A percentile compares a stretch with the other conserved stretches of the same genome.
These are phyloP conservation scores for Excoecaria agallocha DNA, from an alignment of 345 rosid genomes.

Conservation along the genomic window DNA sequence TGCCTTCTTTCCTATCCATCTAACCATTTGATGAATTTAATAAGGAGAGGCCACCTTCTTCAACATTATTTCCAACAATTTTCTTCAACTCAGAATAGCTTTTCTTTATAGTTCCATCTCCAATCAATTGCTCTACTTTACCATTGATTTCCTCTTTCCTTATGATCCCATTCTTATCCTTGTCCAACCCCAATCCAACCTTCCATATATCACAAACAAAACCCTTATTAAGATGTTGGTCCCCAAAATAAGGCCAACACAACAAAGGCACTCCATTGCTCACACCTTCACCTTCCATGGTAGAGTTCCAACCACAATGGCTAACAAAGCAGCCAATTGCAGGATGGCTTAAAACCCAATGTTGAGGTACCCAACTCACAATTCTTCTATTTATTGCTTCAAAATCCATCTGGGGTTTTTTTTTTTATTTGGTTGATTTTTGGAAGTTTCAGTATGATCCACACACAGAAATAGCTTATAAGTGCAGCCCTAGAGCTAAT, in stretches of 20 bases:
- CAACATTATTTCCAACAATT: not conserved
- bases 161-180: not conserved
- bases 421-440: not conserved
- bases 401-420: not conserved
- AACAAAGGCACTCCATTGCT: conserved; percentile 50
- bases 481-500: conserved; percentile 16
- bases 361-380: conserved; percentile 25
- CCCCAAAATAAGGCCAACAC: conserved; percentile 51
- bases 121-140: conserved; percentile 5
- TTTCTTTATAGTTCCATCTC: not conserved
- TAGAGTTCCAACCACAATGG: conserved; percentile 70
- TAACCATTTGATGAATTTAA: conserved; percentile 1
- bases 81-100: not conserved
- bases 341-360: conserved; percentile 24
- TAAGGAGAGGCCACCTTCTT: not conserved
- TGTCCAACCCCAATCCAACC: conserved; percentile 7
- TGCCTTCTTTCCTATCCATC: too few species aligned
- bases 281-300: conserved; percentile 53
- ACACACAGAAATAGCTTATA: conserved; percentile 18
- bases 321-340: conserved; percentile 32
- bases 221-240: conserved; percentile 35
- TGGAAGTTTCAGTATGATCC: not conserved
- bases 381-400: conserved; percentile 3
- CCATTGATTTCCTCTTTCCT: not conserved
- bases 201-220: conserved; percentile 39